Evolutionary conservation across 2,329 filamentous ascomycete genomes (phyloP).

Genomic region (Pseudocercospora vitis): DNA sequence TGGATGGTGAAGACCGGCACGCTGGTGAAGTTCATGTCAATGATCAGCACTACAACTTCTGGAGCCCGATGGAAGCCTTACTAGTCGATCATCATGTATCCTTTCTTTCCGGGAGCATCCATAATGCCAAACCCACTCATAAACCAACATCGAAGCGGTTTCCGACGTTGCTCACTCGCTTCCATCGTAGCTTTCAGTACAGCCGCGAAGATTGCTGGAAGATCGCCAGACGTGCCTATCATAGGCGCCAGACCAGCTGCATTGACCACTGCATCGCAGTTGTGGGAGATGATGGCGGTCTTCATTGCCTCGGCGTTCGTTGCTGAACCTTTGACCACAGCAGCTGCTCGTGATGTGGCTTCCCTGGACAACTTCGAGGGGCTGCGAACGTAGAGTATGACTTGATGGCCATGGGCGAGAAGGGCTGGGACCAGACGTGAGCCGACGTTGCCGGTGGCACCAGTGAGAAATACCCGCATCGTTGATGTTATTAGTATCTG

Average conservation of each 20-base stretch:
- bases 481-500: too few species aligned
- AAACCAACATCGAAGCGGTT: constrained; percentile 44
- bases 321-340: constrained; percentile 42
- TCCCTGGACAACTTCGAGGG: constrained; percentile 41
- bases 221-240: constrained; percentile 40
- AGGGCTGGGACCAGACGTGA: constrained; percentile 28
- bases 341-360: constrained; percentile 35
- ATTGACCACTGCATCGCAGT: constrained; percentile 45
- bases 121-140: constrained; percentile 40
- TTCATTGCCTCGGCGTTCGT: constrained; percentile 40
- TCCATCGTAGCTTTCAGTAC: constrained; percentile 39
- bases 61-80: background rate
- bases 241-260: constrained; percentile 44
- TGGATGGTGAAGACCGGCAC: constrained; percentile 6
- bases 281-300: constrained; percentile 39
- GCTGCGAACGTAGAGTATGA: constrained; percentile 44
- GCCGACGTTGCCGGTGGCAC: constrained; percentile 26
- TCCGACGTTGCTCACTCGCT: constrained; percentile 36
- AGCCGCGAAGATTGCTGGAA: constrained; percentile 43
- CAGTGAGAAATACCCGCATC: constrained; percentile 26
- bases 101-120: constrained; percentile 21
- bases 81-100: constrained; percentile 7
- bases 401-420: constrained; percentile 40
- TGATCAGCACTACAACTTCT: too few species aligned
- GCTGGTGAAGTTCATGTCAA: background rate